Conservation (phyloP, 306 rosid species). For the Prunus persica region Prunus_persica_NCBIv2 NC_034011.1:24808501-24809000, state of each 20-base stretch:
- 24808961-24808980: background rate
- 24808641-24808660: constrained; percentile 94
- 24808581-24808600: constrained; percentile 93
- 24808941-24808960: background rate
- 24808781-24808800: background rate
- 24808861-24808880: background rate
- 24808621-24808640: constrained; percentile 85
- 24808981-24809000: background rate
- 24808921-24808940: background rate
- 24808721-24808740: constrained; percentile 91
- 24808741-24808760: constrained; percentile 68
- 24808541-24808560: background rate
- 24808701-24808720: constrained; percentile 90
- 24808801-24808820: background rate
- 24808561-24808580: constrained; percentile 47
- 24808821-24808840: background rate
- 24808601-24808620: constrained; percentile 84
- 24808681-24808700: constrained; percentile 92
- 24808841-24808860: background rate
- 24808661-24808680: constrained; percentile 86
- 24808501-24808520: background rate
- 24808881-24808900: background rate
- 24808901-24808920: background rate
- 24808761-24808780: constrained; percentile 42
- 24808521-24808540: background rate